Conservation (phyloP, 164 flowering plant genomes). For the Vitis rupestris region DNA sequence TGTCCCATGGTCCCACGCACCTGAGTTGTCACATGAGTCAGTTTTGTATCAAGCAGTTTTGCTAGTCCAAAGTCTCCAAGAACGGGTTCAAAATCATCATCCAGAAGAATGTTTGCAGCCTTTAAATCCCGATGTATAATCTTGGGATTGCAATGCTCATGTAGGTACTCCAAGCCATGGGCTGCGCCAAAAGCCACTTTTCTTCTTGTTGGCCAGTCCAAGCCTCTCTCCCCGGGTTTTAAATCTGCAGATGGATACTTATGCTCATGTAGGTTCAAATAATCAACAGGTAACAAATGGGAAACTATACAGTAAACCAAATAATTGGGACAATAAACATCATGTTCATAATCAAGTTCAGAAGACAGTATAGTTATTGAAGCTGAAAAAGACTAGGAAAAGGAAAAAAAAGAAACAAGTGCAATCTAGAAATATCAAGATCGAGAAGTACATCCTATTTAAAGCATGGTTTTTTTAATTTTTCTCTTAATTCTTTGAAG, state of each 20-base stretch:
- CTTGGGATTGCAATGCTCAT: constrained; percentile 58
- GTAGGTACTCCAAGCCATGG: constrained; percentile 58
- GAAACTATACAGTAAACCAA: neutral
- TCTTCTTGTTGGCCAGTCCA: constrained; percentile 60
- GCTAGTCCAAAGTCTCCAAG: constrained; percentile 69
- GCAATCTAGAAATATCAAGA: no score
- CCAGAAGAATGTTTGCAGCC: constrained; percentile 62
- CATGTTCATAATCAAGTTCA: neutral
- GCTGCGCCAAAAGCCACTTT: constrained; percentile 59
- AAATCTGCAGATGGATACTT: constrained; percentile 25
- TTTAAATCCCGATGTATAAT: constrained; percentile 64
- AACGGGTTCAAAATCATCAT: constrained; percentile 55
- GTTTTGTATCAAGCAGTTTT: constrained; percentile 45
- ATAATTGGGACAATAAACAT: no score
- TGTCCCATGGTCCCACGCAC: constrained; percentile 75
- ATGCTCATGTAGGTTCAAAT: no score
- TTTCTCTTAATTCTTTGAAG: no score
- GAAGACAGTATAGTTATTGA: neutral
- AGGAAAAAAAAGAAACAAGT: no score
- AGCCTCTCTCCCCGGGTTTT: constrained; percentile 51
- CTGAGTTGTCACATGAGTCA: constrained; percentile 66
- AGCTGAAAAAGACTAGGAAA: no score
- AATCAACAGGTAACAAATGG: neutral
- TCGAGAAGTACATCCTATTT: no score
- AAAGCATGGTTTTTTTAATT: no score